phyloP scores from a whole-genome alignment of 148 eudicot species.

The Camellia lanceoleosa region DNA sequence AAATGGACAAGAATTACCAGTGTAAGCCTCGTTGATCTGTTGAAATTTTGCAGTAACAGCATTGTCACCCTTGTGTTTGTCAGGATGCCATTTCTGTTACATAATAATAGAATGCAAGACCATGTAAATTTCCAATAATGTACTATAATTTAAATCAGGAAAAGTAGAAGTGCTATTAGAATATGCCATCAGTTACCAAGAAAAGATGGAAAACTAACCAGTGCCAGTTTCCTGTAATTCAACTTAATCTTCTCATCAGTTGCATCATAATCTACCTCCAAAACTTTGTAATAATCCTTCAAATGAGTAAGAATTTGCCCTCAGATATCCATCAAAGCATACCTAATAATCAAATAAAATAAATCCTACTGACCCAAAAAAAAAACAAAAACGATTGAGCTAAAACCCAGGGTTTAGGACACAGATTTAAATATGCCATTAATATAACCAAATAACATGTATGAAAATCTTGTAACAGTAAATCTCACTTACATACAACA shows the following conservation, averaged over 20 bases:
- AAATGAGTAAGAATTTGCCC: conserved; percentile 8
- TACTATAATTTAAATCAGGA: conserved; percentile 4
- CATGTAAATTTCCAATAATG: not conserved
- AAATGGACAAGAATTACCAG: conserved; percentile 30
- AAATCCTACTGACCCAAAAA: not conserved
- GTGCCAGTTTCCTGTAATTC: conserved; percentile 53
- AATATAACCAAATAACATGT: not conserved
- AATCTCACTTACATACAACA: not conserved
- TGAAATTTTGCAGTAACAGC: conserved; percentile 56
- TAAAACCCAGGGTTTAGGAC: conserved; percentile 1
- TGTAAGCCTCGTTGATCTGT: conserved; percentile 63
- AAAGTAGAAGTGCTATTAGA: not conserved
- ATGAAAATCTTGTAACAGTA: not conserved
- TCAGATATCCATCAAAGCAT: conserved; percentile 13
- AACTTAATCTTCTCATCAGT: conserved; percentile 51
- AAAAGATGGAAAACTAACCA: conserved; percentile 40
- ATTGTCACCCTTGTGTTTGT: conserved; percentile 55
- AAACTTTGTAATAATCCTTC: conserved; percentile 63
- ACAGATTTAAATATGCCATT: not conserved
- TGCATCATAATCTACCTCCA: conserved; percentile 66
- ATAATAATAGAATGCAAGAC: conserved; percentile 10
- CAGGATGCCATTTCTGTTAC: conserved; percentile 75
- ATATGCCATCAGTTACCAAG: not conserved
- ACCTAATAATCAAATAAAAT: conserved; percentile 10
- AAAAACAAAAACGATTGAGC: not conserved